Evolutionary conservation across 345 rosid genomes (phyloP), one percentile per base, ranked within the genome.

Genomic region (Brassica incana): DNA sequence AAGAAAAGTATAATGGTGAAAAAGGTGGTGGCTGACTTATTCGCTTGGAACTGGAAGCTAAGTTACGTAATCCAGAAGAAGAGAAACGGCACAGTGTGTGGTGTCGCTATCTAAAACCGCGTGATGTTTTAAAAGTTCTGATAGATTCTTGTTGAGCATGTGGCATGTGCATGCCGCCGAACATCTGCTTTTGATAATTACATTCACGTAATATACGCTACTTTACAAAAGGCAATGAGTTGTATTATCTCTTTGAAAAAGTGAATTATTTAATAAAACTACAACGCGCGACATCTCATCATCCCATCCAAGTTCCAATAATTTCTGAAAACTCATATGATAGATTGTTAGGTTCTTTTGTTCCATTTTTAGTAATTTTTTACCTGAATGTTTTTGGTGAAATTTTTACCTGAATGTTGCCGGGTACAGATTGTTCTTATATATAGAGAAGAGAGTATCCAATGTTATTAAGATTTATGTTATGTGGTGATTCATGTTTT

Each of bases 91-190:
- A 16, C 0, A 2, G 16, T 14, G 6, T 32, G 35, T 32, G 27
- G 74, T 6, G 2, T 6, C 40, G 8, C 2, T 1, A 6, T 61
- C 27, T n/a, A 8, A 62, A 72, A 61, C 10, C 11, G 38, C 40
- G 16, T 54, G 32, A 33, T 2, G 62, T 69, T 50, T 14, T 14
- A 50, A 29, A 29, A 40, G 23, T 27, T 30, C n/a, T 7, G 10
- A 10, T 3, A 3, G 43, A 16, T 35, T 74, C 23, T 48, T 75
- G 40, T 56, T 68, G 58, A 25, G 36, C 65, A 65, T 75, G 65
- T 63, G 45, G 76, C 77, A 78, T 66, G 81, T 78, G 77, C 74
- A n/a, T 73, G 50, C 10, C 45, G 78, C 78, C 48, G 69, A 73
- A 72, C 67, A 78, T 65, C 27, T 7, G 50, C 69, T 73, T 59